phyloP scores from a whole-genome alignment of 768 basidiomycete species.

The Nidularia sp. region DNA sequence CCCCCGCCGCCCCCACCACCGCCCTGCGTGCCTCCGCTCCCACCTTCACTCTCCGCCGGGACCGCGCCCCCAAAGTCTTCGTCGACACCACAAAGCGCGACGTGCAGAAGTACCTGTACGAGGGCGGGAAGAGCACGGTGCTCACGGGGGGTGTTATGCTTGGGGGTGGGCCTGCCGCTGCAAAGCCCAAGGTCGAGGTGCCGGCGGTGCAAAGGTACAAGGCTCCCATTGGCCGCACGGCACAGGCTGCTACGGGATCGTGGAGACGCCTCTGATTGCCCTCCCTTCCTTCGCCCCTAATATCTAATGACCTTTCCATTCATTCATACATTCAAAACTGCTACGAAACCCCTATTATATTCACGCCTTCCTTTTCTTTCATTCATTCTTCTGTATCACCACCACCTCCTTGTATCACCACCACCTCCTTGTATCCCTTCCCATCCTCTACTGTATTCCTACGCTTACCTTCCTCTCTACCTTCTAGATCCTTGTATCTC shows the following conservation, averaged over 20 bases:
- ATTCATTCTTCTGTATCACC: constrained; percentile 2
- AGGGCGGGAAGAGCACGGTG: constrained; percentile 38
- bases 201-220: neutral
- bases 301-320: neutral
- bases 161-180: constrained; percentile 13
- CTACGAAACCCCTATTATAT: neutral
- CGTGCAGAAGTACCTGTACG: constrained; percentile 33
- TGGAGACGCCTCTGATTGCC: neutral
- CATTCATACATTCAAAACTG: no score
- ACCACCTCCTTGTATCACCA: neutral
- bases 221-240: neutral
- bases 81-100: constrained; percentile 20
- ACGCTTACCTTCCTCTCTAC: neutral
- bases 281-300: neutral
- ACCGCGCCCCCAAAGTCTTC: constrained; percentile 9
- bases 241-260: neutral
- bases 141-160: constrained; percentile 44
- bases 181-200: neutral
- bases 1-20: constrained; percentile 2
- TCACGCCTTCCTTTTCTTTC: neutral
- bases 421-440: no score
- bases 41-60: neutral
- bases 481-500: neutral
- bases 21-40: neutral
- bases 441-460: no score